Evolutionary conservation across 176 grass and related monocot species (phyloP).

Genomic region (Tillandsia fasciculata): DNA sequence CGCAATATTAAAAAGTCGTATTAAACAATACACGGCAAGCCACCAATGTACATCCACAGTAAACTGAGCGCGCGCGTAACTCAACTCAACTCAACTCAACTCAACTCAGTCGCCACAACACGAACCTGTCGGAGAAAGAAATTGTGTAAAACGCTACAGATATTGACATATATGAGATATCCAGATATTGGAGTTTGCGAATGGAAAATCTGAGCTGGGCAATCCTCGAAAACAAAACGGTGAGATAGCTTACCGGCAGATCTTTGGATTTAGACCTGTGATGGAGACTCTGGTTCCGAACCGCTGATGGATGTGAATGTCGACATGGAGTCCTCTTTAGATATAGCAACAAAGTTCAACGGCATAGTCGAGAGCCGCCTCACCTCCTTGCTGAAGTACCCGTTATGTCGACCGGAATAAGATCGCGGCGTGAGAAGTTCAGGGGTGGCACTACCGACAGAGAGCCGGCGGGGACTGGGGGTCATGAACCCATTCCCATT

Average conservation of each 20-base stretch:
- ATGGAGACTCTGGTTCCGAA: constrained; percentile 89
- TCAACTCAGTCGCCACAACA: not conserved
- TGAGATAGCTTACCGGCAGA: constrained; percentile 23
- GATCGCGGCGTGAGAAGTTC: constrained; percentile 83
- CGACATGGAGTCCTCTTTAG: constrained; percentile 65
- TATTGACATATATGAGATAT: too few species aligned
- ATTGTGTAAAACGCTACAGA: not conserved
- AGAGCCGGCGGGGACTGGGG: constrained; percentile 48
- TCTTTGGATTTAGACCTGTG: constrained; percentile 25
- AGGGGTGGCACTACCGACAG: constrained; percentile 62
- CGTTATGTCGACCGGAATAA: constrained; percentile 59
- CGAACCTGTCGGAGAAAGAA: not conserved
- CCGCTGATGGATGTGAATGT: constrained; percentile 97
- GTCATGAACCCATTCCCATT: constrained; percentile 73
- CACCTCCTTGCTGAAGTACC: constrained; percentile 48
- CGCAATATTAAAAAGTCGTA: constrained; percentile 18
- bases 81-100: too few species aligned
- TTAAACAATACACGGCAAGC: constrained; percentile 21
- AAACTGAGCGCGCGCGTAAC: not conserved
- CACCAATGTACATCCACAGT: constrained; percentile 27
- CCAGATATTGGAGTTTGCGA: too few species aligned
- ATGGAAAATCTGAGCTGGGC: not conserved
- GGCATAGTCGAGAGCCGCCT: constrained; percentile 50
- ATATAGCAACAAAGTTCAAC: constrained; percentile 46
- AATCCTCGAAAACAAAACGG: constrained; percentile 7